Percentiles rank a stretch among this genome's conserved stretches.
Evolutionary conservation across 495 filamentous ascomycete species (phyloP).

Genomic region (Apiosordaria backusii): DNA sequence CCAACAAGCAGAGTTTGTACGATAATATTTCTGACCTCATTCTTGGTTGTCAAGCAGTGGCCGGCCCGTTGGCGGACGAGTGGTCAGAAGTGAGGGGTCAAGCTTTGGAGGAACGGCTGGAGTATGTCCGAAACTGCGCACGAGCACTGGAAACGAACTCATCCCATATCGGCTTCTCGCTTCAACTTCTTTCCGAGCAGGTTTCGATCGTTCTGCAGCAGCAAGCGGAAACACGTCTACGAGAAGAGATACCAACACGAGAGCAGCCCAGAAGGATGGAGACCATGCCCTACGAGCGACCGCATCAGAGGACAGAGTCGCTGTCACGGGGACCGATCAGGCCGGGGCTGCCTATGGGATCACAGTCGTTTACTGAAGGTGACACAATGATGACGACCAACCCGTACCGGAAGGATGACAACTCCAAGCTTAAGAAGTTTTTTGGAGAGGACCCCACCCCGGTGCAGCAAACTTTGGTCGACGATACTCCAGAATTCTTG

Average conservation of each 20-base stretch:
- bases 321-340: slow-evolving; percentile 31
- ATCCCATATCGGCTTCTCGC: slow-evolving; percentile 80
- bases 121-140: slow-evolving; percentile 67
- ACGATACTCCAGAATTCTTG: slow-evolving; percentile 80
- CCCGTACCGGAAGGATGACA: slow-evolving; percentile 59
- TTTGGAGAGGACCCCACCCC: slow-evolving; percentile 79
- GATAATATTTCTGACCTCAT: slow-evolving; percentile 89
- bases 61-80: slow-evolving; percentile 87
- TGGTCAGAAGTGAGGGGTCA: slow-evolving; percentile 91
- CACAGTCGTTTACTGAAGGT: slow-evolving; percentile 66
- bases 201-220: slow-evolving; percentile 51
- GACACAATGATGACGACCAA: slow-evolving; percentile 51
- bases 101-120: slow-evolving; percentile 83
- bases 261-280: slow-evolving; percentile 44
- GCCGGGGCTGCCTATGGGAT: slow-evolving; percentile 45
- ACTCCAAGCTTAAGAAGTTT: slow-evolving; percentile 81
- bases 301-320: slow-evolving; percentile 49
- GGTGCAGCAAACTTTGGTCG: slow-evolving; percentile 47
- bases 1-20: slow-evolving; percentile 87
- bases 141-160: slow-evolving; percentile 80
- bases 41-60: slow-evolving; percentile 78
- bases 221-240: slow-evolving; percentile 34
- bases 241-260: slow-evolving; percentile 39
- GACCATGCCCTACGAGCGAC: slow-evolving; percentile 42
- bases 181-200: slow-evolving; percentile 81